Evolutionary conservation across 129 eudicot species (phyloP).

Genomic region (Centaurea solstitialis): DNA sequence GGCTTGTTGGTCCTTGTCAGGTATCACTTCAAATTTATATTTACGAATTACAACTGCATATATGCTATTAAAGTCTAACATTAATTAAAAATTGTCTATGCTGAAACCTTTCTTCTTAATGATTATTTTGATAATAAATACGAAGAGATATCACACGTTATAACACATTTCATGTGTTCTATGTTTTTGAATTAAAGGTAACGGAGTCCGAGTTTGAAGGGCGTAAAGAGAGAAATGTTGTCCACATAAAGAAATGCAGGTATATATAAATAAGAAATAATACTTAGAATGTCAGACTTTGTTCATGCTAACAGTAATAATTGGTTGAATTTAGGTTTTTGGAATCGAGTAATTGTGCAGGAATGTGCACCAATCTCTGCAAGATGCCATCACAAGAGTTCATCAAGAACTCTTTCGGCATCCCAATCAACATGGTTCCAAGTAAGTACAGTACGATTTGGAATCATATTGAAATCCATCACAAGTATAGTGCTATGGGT

Average conservation of each 20-base stretch:
- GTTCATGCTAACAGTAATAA: background rate
- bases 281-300: background rate
- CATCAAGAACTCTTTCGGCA: conserved; percentile 74
- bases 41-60: background rate
- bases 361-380: conserved; percentile 96
- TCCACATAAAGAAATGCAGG: conserved; percentile 91
- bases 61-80: background rate
- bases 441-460: conserved; percentile 49
- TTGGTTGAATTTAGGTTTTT: conserved; percentile 52
- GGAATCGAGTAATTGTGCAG: conserved; percentile 81
- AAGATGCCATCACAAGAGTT: conserved; percentile 90
- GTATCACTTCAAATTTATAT: conserved; percentile 34
- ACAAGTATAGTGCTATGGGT: background rate
- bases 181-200: conserved; percentile 44
- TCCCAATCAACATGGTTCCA: conserved; percentile 90
- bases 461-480: background rate
- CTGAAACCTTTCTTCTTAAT: background rate
- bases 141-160: background rate
- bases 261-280: conserved; percentile 14
- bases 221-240: conserved; percentile 70
- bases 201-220: conserved; percentile 76
- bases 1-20: conserved; percentile 92
- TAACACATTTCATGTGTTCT: background rate
- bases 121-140: background rate
- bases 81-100: background rate